A percentile compares a stretch with the other conserved stretches of the same genome.
Evolutionary conservation across 306 rosid genomes (phyloP).

Genomic region (Sicyos edulis): DNA sequence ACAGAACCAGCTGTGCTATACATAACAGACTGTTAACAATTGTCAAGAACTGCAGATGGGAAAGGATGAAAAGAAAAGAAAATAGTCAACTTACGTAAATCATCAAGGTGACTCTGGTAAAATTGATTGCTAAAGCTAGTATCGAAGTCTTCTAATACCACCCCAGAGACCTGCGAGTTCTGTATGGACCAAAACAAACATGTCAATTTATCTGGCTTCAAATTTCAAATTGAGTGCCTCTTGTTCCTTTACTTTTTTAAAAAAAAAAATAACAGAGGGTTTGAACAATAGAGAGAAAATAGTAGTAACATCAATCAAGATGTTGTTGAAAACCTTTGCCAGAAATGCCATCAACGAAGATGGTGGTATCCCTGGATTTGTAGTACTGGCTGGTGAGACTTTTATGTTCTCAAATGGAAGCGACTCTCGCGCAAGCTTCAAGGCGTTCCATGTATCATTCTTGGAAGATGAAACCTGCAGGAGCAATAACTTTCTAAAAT

Average conservation of each 20-base stretch:
- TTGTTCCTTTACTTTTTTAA: background rate
- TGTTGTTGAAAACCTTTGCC: conserved; percentile 43
- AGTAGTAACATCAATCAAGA: background rate
- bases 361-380: conserved; percentile 96
- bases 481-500: conserved; percentile 9
- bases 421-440: conserved; percentile 68
- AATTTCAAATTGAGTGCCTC: background rate
- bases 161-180: conserved; percentile 55
- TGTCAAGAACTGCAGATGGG: conserved; percentile 9
- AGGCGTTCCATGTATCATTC: conserved; percentile 54
- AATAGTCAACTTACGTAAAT: conserved; percentile 46
- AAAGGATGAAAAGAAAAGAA: conserved; percentile 17
- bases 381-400: conserved; percentile 49
- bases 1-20: conserved; percentile 1
- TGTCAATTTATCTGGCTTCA: background rate
- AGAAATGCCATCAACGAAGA: conserved; percentile 82
- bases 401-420: conserved; percentile 50
- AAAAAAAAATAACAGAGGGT: background rate
- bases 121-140: conserved; percentile 63
- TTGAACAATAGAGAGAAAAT: background rate
- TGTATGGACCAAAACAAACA: conserved; percentile 20
- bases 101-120: conserved; percentile 87
- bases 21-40: background rate
- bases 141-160: conserved; percentile 81
- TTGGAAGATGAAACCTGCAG: conserved; percentile 68